Evolutionary conservation across 148 eudicot species (phyloP).

Genomic region (Camellia lanceoleosa): DNA sequence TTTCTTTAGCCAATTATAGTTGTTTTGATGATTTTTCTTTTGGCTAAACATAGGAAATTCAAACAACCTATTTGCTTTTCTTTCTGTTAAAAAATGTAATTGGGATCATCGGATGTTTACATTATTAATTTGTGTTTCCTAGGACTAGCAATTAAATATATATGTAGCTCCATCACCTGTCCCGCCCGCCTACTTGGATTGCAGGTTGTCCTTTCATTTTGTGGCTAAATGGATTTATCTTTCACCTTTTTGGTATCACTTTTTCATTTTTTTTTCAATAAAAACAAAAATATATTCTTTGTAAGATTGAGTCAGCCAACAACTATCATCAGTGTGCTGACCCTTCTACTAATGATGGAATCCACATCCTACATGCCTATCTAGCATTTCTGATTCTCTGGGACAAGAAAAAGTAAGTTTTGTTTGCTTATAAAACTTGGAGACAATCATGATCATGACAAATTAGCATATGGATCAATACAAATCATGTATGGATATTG

Average conservation of each 20-base stretch:
- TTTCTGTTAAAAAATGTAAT: background rate
- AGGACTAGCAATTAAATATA: background rate
- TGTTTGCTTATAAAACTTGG: background rate
- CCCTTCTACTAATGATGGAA: background rate
- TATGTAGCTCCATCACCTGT: background rate
- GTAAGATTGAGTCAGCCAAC: background rate
- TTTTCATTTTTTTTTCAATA: background rate
- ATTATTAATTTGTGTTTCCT: background rate
- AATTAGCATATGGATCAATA: background rate
- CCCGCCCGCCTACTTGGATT: background rate
- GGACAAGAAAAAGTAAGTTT: background rate
- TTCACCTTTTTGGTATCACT: background rate
- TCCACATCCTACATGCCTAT: background rate
- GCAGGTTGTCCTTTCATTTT: background rate
- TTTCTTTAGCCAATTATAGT: background rate
- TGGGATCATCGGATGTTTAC: background rate
- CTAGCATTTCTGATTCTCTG: background rate
- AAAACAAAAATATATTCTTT: background rate
- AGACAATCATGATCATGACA: background rate
- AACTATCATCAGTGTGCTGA: background rate
- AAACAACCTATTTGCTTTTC: too few relatives aligned
- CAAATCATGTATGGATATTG: background rate
- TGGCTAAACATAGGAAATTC: background rate
- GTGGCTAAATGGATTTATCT: background rate
- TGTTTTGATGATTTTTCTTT: background rate